These are phyloP conservation scores for Solanum neorickii DNA, from an alignment of 257 asterid species.

Conservation along the genomic window DNA sequence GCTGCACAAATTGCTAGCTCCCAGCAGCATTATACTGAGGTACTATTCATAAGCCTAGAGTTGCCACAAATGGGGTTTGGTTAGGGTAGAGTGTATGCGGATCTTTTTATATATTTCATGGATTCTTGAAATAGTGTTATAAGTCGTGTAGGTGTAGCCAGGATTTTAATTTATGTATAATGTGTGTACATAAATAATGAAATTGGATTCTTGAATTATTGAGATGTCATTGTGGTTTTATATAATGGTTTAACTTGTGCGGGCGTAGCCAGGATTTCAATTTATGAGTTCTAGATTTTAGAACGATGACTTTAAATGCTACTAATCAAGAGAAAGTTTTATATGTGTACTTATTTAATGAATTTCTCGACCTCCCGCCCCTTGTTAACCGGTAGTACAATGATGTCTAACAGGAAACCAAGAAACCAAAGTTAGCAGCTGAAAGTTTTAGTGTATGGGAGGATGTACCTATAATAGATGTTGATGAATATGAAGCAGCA, in stretches of 20 bases:
- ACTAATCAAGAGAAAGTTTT: neutral
- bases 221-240: neutral
- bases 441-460: conserved; percentile 16
- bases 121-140: neutral
- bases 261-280: neutral
- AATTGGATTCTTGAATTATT: neutral
- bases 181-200: neutral
- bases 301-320: neutral
- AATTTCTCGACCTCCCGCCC: neutral
- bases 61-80: neutral
- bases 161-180: neutral
- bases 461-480: conserved; percentile 41
- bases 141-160: neutral
- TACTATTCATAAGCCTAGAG: neutral
- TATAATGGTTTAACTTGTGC: neutral
- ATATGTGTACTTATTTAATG: neutral
- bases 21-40: conserved; percentile 35
- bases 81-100: neutral
- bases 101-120: neutral
- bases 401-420: conserved; percentile 14
- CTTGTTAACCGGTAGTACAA: neutral
- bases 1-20: conserved; percentile 66
- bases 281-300: neutral
- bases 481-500: conserved; percentile 25
- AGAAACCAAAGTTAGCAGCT: conserved; percentile 22